Evolutionary conservation across 2,329 filamentous ascomycete genomes (phyloP).

Genomic region (Hypoxylon sp.): DNA sequence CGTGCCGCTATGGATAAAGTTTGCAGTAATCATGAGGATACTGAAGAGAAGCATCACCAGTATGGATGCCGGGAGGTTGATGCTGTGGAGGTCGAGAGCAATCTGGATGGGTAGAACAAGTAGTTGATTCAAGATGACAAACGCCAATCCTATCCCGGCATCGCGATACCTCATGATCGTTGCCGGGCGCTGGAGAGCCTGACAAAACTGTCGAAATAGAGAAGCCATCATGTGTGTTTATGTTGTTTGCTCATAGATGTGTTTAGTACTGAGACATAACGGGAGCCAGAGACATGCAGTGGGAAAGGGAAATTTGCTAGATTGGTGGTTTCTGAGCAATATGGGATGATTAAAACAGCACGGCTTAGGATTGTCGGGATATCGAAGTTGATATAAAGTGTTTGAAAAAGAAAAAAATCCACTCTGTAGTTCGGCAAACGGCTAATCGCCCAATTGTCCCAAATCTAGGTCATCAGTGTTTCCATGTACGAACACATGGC

Average conservation of each 20-base stretch:
- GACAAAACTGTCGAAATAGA: conserved; percentile 39
- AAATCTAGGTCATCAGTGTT: conserved; percentile 21
- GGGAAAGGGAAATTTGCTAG: conserved; percentile 7
- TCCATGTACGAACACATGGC: conserved; percentile 21
- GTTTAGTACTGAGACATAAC: conserved; percentile 31
- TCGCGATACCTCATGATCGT: conserved; percentile 40
- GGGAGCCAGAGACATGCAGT: conserved; percentile 39
- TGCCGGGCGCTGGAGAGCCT: conserved; percentile 37
- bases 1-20: conserved; percentile 33
- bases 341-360: conserved; percentile 32
- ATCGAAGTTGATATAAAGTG: conserved; percentile 36
- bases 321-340: conserved; percentile 38
- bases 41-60: conserved; percentile 43
- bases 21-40: conserved; percentile 38
- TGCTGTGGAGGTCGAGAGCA: conserved; percentile 34
- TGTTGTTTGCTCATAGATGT: conserved; percentile 20
- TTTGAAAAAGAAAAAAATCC: conserved; percentile 31
- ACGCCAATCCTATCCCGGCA: conserved; percentile 39
- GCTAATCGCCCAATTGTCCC: conserved; percentile 6
- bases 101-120: conserved; percentile 44
- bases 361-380: conserved; percentile 12
- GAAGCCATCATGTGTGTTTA: conserved; percentile 35
- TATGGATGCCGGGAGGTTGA: conserved; percentile 46
- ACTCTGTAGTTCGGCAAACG: conserved; percentile 10
- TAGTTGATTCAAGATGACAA: conserved; percentile 40